Evolutionary conservation across 495 filamentous ascomycete species (phyloP).

Genomic region (Podospora pseudocomata): DNA sequence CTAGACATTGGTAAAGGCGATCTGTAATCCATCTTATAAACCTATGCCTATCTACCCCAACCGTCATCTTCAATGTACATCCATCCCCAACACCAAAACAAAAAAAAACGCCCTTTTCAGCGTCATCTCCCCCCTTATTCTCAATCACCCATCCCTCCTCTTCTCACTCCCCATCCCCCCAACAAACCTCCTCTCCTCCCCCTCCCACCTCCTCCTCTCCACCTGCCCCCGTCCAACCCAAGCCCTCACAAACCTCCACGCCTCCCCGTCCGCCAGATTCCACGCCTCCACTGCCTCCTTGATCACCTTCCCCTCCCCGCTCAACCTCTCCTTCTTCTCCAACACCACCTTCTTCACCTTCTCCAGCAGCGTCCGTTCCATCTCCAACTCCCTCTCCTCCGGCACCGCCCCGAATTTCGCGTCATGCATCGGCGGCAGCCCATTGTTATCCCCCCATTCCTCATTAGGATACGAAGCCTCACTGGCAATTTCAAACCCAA

Average conservation of each 20-base stretch:
- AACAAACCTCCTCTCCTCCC: conserved; percentile 62
- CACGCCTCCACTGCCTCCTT: conserved; percentile 72
- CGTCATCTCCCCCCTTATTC: too few species aligned
- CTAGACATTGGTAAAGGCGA: too few species aligned
- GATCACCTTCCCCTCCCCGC: conserved; percentile 40
- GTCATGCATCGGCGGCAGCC: conserved; percentile 38
- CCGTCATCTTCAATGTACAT: too few species aligned
- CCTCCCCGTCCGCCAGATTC: conserved; percentile 90
- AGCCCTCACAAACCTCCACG: conserved; percentile 85
- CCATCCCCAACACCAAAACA: too few species aligned
- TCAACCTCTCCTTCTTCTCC: conserved; percentile 21
- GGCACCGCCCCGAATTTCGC: conserved; percentile 49
- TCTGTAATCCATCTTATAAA: too few species aligned
- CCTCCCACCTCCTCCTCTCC: conserved; percentile 66
- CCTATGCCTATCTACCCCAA: too few species aligned
- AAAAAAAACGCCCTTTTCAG: too few species aligned
- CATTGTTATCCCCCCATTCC: background rate
- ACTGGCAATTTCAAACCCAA: conserved; percentile 76
- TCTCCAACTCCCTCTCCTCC: conserved; percentile 45
- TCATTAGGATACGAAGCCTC: conserved; percentile 39
- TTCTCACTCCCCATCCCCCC: conserved; percentile 47
- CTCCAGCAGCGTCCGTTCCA: conserved; percentile 58
- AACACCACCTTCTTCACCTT: conserved; percentile 25
- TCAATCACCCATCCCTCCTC: conserved; percentile 12
- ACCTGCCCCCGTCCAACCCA: conserved; percentile 56